Evolutionary conservation across 495 filamentous ascomycete species (phyloP), one percentile per base, ranked within the genome.

Genomic region (Daldinia vernicosa): DNA sequence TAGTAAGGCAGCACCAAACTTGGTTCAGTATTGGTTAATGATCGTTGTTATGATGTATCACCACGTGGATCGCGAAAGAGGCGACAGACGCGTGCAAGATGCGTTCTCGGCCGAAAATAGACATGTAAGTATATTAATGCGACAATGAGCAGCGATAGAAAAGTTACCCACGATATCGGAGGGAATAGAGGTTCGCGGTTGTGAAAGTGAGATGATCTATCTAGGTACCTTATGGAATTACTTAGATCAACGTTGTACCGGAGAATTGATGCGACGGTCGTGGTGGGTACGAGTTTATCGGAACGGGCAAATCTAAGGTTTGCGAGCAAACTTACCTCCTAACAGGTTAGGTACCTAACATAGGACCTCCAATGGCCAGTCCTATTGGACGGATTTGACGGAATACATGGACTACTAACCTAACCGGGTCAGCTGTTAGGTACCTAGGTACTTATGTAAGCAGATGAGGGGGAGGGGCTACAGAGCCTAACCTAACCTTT

Each of bases 1-100:
- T 72, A 72, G 63, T 68, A 64, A 67, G 69, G 59, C 63, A 30
- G 68, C 15, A 32, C 69, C 64, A 64, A 54, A 56, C 30, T 72
- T 58, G 60, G 55, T 27, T 45, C 15, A 51, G 63, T 61, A 52
- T 22, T 63, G 64, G 63, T 67, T 59, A 39, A 45, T 66, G 51
- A 30, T 22, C 45, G 59, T 28, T 51, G 69, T 51, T 62, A 64
- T 35, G 64, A 68, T 64, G 70, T 69, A 66, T 66, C 60, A 68
- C 57, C 59, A 59, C 14, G 19, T 35, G 32, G 30, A 52, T 68
- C 50, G 65, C 61, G 33, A 45, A 68, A 37, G 50, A 67, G 64
- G 60, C 64, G 50, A 61, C 35, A 30, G 58, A 57, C 35, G 33
- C 19, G 54, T 53, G 26, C 24, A 61, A 40, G 39, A 17, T 19